Base-by-base conservation (phyloP, 768 basidiomycete species). In the Tephrocybe sp. region DNA sequence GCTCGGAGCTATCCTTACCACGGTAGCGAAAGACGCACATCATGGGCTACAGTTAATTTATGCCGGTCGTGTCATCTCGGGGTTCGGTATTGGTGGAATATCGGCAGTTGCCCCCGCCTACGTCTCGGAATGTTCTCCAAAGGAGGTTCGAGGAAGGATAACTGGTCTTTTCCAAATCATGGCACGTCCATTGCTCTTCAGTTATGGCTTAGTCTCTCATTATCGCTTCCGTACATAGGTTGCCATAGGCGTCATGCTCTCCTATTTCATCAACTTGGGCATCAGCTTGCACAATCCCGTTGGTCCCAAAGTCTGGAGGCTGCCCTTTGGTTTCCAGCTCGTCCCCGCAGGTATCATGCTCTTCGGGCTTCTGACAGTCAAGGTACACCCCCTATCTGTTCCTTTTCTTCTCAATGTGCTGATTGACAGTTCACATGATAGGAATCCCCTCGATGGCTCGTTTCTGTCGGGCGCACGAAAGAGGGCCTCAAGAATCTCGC, bases 101-200 rank as follows among this genome's bases (percentile, higher is more conserved):
- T 89, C 74, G 9, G 82, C 85, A n/a, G 86, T 92, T 2, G 84
- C 90, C 1, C 93, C 92, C 5, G 84, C 89, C 0, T 95, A 82
- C 61, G 90, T 93, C 18, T 86, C 88, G 9, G 93, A 95, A 65
- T 92, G 90, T 64, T 78, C 85, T 2, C 93, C 93, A 5, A 94
- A 92, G 63, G 77, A 89, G 18, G 87, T 92, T 5, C 85, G 92
- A 53, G 92, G 91, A 5, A 78, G 88, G 41, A 89, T 93, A 56
- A 92, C 89, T 0, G 90, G 91, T 36, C 61, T 89, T 26, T 92
- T 92, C 77, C 92, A 93, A 64, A 82, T 94, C 65, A 86, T 90
- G 80, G 90, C 80, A 30, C 22, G 68, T 43, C 6, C 13, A n/a
- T n/a, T n/a, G n/a, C n/a, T n/a, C n/a, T n/a, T n/a, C n/a, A n/a